Base-by-base conservation (phyloP, 2,329 filamentous ascomycete species). In the Fonsecaea multimorphosa region DNA sequence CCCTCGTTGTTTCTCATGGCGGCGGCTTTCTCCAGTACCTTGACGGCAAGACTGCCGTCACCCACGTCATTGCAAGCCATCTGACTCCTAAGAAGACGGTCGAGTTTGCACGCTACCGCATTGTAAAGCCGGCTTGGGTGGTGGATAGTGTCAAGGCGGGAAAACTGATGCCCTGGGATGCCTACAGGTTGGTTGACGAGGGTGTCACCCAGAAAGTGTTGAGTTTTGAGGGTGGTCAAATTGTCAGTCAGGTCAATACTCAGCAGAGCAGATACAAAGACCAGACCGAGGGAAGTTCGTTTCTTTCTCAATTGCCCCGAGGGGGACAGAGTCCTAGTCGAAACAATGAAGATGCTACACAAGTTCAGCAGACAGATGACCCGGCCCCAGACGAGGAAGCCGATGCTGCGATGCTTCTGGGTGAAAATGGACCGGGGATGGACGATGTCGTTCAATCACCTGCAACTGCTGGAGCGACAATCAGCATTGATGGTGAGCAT, bases 101-200 rank as follows among this genome's bases (percentile, higher is more conserved):
- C 61, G 95, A 99, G 70, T 97, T 96, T 74, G 86, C 84, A 61
- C 88, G 87, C 70, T 97, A 98, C 77, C 88, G 94, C 53, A 91
- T 99, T 40, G 95, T 97, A 58, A 97, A 95, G 77, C 95, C 95
- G 0, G 89, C 92, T 22, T 99, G 95, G 95, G 86, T 99, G 2
- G 89, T 92, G 14, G 94, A 99, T 72, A 97, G 93, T 67, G 87
- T 98, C 53, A 83, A 87, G 64, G 91, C 91, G 6, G 92, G 92
- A 5, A 90, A 86, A 73, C 79, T 97, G 52, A 81, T 98, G 31
- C 90, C 94, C 0, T 99, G 96, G 95, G 84, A 90, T 66, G 83
- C 88, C 12, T 99, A 95, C 74, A 87, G 92, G 32, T 88, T 97
- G 0, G 81, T 97, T 3, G 91, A 95, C 70, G 92, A 97, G 76